Evolutionary conservation across 2,329 filamentous ascomycete genomes (phyloP).

Genomic region (Aspergillus unguis): DNA sequence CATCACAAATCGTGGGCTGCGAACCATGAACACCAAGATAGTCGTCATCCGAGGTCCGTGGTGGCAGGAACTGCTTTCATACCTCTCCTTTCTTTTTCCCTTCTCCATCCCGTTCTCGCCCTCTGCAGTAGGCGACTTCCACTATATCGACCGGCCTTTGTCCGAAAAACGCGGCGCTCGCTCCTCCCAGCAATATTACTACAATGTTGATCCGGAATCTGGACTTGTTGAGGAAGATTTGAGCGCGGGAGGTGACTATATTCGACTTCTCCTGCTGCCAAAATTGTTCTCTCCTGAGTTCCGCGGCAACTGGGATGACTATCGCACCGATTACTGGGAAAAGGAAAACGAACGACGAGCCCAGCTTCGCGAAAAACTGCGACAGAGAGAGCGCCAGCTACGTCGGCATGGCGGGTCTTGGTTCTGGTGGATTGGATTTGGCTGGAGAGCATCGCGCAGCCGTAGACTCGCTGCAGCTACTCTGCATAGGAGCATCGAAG

Average conservation of each 20-base stretch:
- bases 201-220: constrained; percentile 62
- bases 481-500: constrained; percentile 25
- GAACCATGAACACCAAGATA: constrained; percentile 93
- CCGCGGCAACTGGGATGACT: constrained; percentile 94
- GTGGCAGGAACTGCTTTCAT: constrained; percentile 73
- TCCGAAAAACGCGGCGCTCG: constrained; percentile 39
- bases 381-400: constrained; percentile 64
- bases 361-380: constrained; percentile 66
- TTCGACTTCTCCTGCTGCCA: constrained; percentile 83
- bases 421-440: constrained; percentile 79
- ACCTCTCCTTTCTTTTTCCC: constrained; percentile 72
- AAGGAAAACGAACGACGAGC: constrained; percentile 87
- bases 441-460: constrained; percentile 33
- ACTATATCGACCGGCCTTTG: constrained; percentile 64
- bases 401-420: constrained; percentile 67
- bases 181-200: constrained; percentile 34
- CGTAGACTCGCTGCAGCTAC: constrained; percentile 30
- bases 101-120: constrained; percentile 66
- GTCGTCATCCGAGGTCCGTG: constrained; percentile 80
- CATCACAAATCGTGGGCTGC: constrained; percentile 82
- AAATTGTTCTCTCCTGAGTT: constrained; percentile 96
- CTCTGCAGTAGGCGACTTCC: constrained; percentile 64
- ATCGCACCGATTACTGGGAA: constrained; percentile 93
- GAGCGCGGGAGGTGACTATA: constrained; percentile 81
- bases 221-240: constrained; percentile 79